phyloP scores from a whole-genome alignment of 2,329 filamentous ascomycete genomes.

The Cylindrodendrum hubeiense region DNA sequence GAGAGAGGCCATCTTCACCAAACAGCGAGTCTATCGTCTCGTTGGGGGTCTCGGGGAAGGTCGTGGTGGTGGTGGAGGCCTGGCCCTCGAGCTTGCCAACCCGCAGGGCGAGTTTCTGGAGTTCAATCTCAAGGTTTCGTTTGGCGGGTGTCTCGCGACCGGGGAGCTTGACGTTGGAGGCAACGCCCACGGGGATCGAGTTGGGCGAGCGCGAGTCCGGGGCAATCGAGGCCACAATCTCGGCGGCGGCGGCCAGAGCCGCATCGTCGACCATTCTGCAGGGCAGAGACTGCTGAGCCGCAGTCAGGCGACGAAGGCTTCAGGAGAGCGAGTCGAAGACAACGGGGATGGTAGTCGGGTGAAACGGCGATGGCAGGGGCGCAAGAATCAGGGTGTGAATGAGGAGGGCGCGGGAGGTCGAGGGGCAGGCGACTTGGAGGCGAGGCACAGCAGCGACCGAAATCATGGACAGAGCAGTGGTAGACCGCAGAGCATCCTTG shows the following conservation, averaged over 20 bases:
- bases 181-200: constrained; percentile 56
- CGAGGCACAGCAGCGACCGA: constrained; percentile 14
- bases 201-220: constrained; percentile 55
- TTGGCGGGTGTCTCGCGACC: constrained; percentile 83
- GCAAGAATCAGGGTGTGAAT: constrained; percentile 2
- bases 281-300: constrained; percentile 42
- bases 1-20: constrained; percentile 63
- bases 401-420: constrained; percentile 4
- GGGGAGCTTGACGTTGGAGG: constrained; percentile 75
- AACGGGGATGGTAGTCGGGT: constrained; percentile 1
- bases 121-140: constrained; percentile 82
- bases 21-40: constrained; percentile 77
- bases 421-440: constrained; percentile 6
- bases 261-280: constrained; percentile 65
- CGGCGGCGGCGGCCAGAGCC: constrained; percentile 65
- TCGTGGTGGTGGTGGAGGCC: constrained; percentile 70
- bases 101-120: constrained; percentile 81
- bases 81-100: constrained; percentile 87
- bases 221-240: constrained; percentile 66
- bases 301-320: constrained; percentile 41
- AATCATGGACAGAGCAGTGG: constrained; percentile 16
- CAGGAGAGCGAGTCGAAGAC: constrained; percentile 17
- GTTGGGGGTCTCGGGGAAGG: constrained; percentile 85
- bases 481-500: constrained; percentile 22
- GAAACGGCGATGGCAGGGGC: constrained; percentile 1